These are phyloP conservation scores for Nakazawaea sp. DNA, from an alignment of 805 yeast species.

Conservation along the genomic window DNA sequence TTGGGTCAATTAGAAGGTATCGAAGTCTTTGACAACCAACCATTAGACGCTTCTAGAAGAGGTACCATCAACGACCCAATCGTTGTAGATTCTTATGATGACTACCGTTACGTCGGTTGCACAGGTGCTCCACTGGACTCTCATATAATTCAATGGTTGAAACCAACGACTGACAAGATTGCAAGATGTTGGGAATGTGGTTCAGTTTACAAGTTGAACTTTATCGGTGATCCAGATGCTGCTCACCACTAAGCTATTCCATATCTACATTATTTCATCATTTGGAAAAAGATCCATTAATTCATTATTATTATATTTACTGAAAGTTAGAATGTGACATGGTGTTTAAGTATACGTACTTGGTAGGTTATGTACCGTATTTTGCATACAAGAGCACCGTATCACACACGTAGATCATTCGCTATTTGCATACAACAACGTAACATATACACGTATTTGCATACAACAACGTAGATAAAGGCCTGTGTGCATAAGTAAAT, in stretches of 20 bases:
- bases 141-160: conserved; percentile 88
- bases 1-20: conserved; percentile 94
- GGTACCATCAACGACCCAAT: conserved; percentile 92
- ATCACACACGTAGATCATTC: too few relatives aligned
- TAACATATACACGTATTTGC: too few relatives aligned
- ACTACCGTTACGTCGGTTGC: conserved; percentile 94
- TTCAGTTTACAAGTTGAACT: conserved; percentile 83
- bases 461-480: too few relatives aligned
- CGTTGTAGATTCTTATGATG: conserved; percentile 83
- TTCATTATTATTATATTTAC: too few relatives aligned
- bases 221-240: conserved; percentile 75
- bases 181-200: conserved; percentile 99
- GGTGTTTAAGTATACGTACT: too few relatives aligned
- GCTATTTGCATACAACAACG: too few relatives aligned
- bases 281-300: too few relatives aligned
- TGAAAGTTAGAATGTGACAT: too few relatives aligned
- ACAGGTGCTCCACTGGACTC: conserved; percentile 93
- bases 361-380: too few relatives aligned
- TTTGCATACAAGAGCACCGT: too few relatives aligned
- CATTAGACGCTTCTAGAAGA: conserved; percentile 78
- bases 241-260: conserved; percentile 48
- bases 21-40: conserved; percentile 85
- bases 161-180: conserved; percentile 73
- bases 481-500: too few relatives aligned
- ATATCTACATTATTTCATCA: too few relatives aligned